These are phyloP conservation scores for Ogataea paraovalis DNA, from an alignment of 805 yeast genomes.

Conservation along the genomic window DNA sequence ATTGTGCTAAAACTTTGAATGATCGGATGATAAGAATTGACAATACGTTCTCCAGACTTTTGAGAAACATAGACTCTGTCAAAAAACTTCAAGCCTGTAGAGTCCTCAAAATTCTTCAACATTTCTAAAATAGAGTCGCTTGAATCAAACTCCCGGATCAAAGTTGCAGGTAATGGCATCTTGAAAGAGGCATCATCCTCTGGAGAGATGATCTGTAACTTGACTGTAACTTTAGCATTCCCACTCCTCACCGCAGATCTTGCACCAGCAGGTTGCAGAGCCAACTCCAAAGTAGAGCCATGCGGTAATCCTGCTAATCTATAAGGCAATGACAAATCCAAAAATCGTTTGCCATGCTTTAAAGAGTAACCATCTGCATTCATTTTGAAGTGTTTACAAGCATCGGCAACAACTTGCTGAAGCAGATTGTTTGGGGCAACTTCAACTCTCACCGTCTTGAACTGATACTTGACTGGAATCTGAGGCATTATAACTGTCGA, in stretches of 20 bases:
- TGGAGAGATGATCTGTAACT: slow-evolving; percentile 20
- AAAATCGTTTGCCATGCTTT: slow-evolving; percentile 28
- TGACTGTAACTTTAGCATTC: slow-evolving; percentile 16
- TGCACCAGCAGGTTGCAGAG: neutral
- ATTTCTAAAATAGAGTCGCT: slow-evolving; percentile 10
- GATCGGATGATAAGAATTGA: slow-evolving; percentile 14
- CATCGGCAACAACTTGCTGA: slow-evolving; percentile 33
- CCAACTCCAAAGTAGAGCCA: slow-evolving; percentile 39
- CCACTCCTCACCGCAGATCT: slow-evolving; percentile 1
- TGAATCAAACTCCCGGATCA: slow-evolving; percentile 12
- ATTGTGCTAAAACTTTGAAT: slow-evolving; percentile 25
- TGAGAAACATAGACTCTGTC: slow-evolving; percentile 4
- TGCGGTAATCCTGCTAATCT: slow-evolving; percentile 40
- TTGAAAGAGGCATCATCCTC: slow-evolving; percentile 13
- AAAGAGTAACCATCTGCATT: slow-evolving; percentile 10
- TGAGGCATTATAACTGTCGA: slow-evolving; percentile 30
- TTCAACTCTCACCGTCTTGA: slow-evolving; percentile 31
- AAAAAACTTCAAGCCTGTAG: slow-evolving; percentile 6
- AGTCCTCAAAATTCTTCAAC: slow-evolving; percentile 14
- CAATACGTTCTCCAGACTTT: neutral
- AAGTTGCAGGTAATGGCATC: slow-evolving; percentile 10
- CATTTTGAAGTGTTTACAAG: slow-evolving; percentile 37
- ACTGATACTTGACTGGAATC: slow-evolving; percentile 33
- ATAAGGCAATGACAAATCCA: slow-evolving; percentile 40
- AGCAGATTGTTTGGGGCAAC: slow-evolving; percentile 34